Base-by-base conservation (phyloP, 2,329 filamentous ascomycete genomes). In the Nemania abortiva region DNA sequence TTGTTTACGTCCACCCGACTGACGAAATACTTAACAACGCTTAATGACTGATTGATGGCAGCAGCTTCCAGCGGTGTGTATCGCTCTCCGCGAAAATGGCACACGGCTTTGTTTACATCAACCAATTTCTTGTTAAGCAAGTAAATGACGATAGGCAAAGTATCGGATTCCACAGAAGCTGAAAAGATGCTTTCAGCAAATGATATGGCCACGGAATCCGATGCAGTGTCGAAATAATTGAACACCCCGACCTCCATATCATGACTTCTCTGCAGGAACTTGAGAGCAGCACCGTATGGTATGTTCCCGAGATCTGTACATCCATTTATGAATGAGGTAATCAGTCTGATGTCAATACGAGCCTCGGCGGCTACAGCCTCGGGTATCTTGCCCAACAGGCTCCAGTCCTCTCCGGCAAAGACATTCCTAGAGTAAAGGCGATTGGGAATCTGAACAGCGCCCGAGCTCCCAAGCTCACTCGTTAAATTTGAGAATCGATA, bases 41-140 rank as follows among this genome's bases (percentile, higher is more conserved):
- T 13, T 13, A 27, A 58, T 1, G 62, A 52, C n/a, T n/a, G 22
- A 6, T 27, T 7, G 0, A 31, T 18, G 15, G 24, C 9, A 45
- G 62, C 62, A 34, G 6, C 22, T 53, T 52, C 7, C 22, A 65
- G n/a, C 15, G 62, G 45, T 20, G 62, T 65, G 10, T 22, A 58
- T 39, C 22, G 42, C 2, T 5, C 1, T 24, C 54, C 45, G 0
- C 9, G 0, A 31, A 37, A 11, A 53, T 34, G 6, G 5, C 62
- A 53, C 11, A 53, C 47, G 10, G 24, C 27, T 31, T 53, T n/a
- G 18, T 58, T 58, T 9, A 24, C 45, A 53, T 65, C 6, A 24
- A 65, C 31, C 7, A 45, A 13, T 2, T 53, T 42, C 31, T 18
- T 59, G 13, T 50, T 10, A 20, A 65, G 29, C 24, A 58, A 24